Percentiles rank a stretch among this genome's conserved stretches.
These are phyloP conservation scores for Solanum sejunctum DNA, from an alignment of 257 asterid genomes.

Conservation along the genomic window DNA sequence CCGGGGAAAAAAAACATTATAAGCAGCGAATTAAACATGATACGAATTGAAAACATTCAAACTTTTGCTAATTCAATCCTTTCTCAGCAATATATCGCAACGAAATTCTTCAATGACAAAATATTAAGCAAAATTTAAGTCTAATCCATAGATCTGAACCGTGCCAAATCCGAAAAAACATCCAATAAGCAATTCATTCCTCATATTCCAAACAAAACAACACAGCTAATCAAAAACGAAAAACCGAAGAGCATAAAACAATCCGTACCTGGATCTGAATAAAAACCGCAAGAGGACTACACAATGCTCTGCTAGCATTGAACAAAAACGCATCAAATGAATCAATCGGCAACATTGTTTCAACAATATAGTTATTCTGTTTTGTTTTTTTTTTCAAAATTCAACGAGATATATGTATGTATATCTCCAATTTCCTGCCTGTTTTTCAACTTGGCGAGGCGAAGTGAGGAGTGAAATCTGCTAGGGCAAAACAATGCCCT, in stretches of 20 bases:
- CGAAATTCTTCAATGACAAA: background rate
- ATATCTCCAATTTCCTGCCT: background rate
- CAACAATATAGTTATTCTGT: background rate
- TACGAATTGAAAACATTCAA: background rate
- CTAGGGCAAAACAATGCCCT: constrained; percentile 36
- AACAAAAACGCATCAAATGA: constrained; percentile 46
- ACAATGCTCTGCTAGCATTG: constrained; percentile 65
- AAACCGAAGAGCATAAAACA: background rate
- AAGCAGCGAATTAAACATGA: background rate
- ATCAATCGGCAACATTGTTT: constrained; percentile 45
- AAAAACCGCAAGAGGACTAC: constrained; percentile 52
- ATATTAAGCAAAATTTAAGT: background rate
- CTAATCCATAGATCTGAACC: background rate
- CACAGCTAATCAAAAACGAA: background rate
- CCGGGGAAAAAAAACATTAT: background rate
- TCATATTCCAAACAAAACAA: background rate
- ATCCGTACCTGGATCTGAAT: constrained; percentile 85
- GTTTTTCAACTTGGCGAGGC: background rate
- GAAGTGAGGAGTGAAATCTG: background rate
- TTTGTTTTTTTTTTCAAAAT: background rate
- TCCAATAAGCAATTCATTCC: background rate
- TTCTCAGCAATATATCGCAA: background rate
- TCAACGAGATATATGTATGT: background rate
- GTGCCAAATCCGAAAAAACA: background rate
- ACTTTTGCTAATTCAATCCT: background rate